A percentile compares a stretch with the other conserved stretches of the same genome.
These are phyloP conservation scores for Coriaria nepalensis DNA, from an alignment of 306 rosid genomes.

Conservation along the genomic window DNA sequence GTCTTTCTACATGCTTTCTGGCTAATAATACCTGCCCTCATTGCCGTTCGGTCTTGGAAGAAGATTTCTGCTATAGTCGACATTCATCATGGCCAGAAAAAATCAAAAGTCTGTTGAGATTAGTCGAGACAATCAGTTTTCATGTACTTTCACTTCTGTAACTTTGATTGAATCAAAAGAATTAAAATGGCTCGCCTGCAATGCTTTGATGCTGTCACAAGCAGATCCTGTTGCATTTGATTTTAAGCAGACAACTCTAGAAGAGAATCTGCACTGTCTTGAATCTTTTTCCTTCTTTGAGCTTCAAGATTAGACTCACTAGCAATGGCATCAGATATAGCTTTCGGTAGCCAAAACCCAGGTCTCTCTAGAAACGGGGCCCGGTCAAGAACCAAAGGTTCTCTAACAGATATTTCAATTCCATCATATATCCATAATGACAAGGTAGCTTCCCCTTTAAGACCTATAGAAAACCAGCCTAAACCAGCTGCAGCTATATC, in stretches of 20 bases:
- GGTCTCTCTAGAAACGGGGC: conserved; percentile 65
- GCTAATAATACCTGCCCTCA: conserved; percentile 58
- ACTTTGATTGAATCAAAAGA: too few species aligned
- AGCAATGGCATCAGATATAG: conserved; percentile 59
- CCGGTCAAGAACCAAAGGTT: conserved; percentile 80
- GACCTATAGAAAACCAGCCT: conserved; percentile 72
- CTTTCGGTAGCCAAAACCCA: conserved; percentile 80
- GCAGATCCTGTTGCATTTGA: too few species aligned
- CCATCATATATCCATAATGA: conserved; percentile 61
- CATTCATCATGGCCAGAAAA: conserved; percentile 46
- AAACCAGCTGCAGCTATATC: conserved; percentile 70
- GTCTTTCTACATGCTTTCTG: conserved; percentile 57
- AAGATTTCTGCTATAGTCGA: conserved; percentile 46
- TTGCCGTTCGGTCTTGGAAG: conserved; percentile 61
- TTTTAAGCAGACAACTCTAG: conserved; percentile 33
- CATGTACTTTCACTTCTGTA: too few species aligned
- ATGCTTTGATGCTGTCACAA: too few species aligned
- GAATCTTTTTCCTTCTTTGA: conserved; percentile 36
- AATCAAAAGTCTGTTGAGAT: conserved; percentile 51
- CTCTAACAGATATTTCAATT: conserved; percentile 60
- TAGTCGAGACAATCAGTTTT: too few species aligned
- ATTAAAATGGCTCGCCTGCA: too few species aligned
- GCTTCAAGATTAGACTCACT: conserved; percentile 55
- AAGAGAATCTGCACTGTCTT: conserved; percentile 25
- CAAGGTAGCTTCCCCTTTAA: conserved; percentile 79